Evolutionary conservation across 148 eudicot species (phyloP).

Genomic region (Fagopyrum tataricum): DNA sequence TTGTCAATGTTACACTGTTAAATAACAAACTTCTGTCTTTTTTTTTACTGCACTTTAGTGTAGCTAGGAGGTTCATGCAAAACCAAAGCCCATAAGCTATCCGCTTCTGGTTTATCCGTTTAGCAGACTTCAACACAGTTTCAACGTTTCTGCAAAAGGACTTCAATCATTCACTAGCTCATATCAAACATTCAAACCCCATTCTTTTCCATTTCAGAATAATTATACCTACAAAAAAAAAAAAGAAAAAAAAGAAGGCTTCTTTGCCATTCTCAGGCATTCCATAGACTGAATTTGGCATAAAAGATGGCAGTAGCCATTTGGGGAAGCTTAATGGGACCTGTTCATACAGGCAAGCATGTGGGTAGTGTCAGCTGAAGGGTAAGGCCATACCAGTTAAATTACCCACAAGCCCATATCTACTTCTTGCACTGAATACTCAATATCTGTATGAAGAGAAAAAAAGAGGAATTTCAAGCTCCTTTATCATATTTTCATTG

Average conservation of each 20-base stretch:
- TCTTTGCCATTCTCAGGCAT: not conserved
- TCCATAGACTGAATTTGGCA: not conserved
- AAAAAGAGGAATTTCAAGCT: not conserved
- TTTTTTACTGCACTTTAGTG: not conserved
- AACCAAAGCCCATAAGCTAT: not conserved
- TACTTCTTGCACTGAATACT: conserved; percentile 4
- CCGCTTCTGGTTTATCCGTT: not conserved
- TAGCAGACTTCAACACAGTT: not conserved
- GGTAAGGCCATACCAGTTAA: conserved; percentile 1
- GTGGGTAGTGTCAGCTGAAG: conserved; percentile 8
- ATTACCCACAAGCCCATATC: conserved; percentile 8
- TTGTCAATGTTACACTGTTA: not conserved
- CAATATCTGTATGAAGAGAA: conserved; percentile 4
- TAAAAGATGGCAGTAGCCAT: not conserved
- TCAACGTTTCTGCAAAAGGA: not conserved
- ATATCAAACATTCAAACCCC: not conserved
- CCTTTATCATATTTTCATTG: not conserved
- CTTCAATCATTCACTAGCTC: not conserved
- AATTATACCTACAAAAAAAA: not conserved
- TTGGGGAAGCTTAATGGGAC: conserved; percentile 10
- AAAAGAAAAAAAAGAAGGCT: not conserved
- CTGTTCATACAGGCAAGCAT: not conserved
- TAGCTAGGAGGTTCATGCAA: not conserved
- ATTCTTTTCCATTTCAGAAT: not conserved
- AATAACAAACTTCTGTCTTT: conserved; percentile 6